phyloP scores from a whole-genome alignment of 129 eudicot genomes.

The Arctium minus region DNA sequence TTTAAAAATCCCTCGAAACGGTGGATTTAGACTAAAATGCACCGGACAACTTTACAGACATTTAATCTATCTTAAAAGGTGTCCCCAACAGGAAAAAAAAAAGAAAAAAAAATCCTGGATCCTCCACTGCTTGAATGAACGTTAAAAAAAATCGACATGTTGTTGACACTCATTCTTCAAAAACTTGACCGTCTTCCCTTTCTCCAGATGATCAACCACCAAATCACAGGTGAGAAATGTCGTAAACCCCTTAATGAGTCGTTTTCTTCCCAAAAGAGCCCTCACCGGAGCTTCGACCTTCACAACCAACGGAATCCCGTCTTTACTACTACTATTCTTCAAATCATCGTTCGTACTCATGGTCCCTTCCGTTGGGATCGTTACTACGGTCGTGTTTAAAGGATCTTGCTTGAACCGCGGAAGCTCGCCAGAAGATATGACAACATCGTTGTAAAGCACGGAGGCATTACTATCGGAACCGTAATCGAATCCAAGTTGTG shows the following conservation, averaged over 20 bases:
- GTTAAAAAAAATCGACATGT: neutral
- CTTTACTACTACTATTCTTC: neutral
- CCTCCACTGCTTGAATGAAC: too few relatives aligned
- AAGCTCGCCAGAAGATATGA: constrained; percentile 43
- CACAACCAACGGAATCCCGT: constrained; percentile 43
- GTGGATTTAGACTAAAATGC: too few relatives aligned
- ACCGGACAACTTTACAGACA: too few relatives aligned
- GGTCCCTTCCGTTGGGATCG: constrained; percentile 37
- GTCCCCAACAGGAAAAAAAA: too few relatives aligned
- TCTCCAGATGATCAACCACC: constrained; percentile 40
- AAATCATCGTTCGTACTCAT: constrained; percentile 20
- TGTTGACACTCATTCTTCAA: constrained; percentile 1
- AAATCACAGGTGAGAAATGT: constrained; percentile 36
- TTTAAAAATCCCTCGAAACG: too few relatives aligned
- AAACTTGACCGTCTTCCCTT: constrained; percentile 8
- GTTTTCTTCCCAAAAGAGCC: constrained; percentile 20
- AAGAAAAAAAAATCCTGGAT: too few relatives aligned
- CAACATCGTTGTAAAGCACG: constrained; percentile 31
- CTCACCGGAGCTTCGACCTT: constrained; percentile 41
- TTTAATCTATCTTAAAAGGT: too few relatives aligned
- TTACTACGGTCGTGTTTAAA: constrained; percentile 29
- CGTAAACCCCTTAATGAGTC: constrained; percentile 25
- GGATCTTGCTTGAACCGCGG: constrained; percentile 48
- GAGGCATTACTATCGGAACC: constrained; percentile 30
- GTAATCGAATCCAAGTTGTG: constrained; percentile 36